Evolutionary conservation across 2,329 filamentous ascomycete species (phyloP), one percentile per base, ranked within the genome.

Genomic region (Colletotrichum sidae): DNA sequence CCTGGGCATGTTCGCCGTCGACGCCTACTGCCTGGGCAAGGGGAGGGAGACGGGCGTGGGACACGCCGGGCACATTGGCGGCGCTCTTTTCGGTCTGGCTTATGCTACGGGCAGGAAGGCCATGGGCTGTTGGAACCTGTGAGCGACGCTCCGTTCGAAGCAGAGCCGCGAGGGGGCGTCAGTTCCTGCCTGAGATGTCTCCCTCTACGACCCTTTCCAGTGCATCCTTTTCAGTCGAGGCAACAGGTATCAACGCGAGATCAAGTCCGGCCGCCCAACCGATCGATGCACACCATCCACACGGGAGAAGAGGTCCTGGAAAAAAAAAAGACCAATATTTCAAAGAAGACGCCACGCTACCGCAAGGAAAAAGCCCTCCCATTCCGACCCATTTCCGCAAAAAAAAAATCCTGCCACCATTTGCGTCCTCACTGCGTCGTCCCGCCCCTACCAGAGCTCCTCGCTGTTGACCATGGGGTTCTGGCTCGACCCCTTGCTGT

Each of bases 401-500:
- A 7, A 7, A 34, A 41, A 12, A 45, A 17, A 33, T 37, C 42
- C 37, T 6, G 39, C 11, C 15, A 17, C 35, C 15, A n/a, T 35
- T 1, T n/a, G 2, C 41, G 46, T 25, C 25, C 25, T 25, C 25
- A 25, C 25, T 25, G 25, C 25, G 25, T 25, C 25, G 4, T 25
- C 25, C 25, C 25, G 25, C 25, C 25, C 4, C 25, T 25, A 66
- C 63, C 63, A 66, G 52, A 66, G 7, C n/a, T 62, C 59, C 34
- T 66, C 63, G 34, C 63, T 66, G 15, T 66, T 63, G 12, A 66
- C 63, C 63, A 66, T 65, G 3, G 61, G 61, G 13, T 65, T 65
- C 12, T 44, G 45, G 12, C 57, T 60, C 12, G 60, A 53, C 39
- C 42, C 56, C 10, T 52, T 61, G 11, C 56, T 60, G 12, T 50